Percentiles rank a stretch among this genome's conserved stretches.
phyloP scores from a whole-genome alignment of 2,329 filamentous ascomycete species.

The Ascochyta fabae region DNA sequence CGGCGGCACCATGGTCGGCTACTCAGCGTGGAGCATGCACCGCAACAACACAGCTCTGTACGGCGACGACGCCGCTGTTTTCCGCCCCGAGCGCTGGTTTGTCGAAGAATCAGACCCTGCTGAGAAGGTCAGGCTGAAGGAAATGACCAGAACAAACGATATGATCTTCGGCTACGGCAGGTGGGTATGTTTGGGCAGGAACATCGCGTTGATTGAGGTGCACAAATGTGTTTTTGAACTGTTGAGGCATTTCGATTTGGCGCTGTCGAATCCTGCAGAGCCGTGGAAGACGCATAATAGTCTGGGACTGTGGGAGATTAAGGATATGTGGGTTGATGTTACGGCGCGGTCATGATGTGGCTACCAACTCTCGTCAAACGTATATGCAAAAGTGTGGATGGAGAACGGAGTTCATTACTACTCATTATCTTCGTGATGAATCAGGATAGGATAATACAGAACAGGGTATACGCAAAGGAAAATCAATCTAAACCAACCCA shows the following conservation, averaged over 20 bases:
- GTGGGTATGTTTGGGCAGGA: slow-evolving; percentile 44
- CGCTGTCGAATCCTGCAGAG: slow-evolving; percentile 36
- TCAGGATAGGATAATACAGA: not conserved
- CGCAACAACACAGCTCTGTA: slow-evolving; percentile 40
- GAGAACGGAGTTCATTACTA: not conserved
- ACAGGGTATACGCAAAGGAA: slow-evolving; percentile 20
- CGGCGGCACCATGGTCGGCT: slow-evolving; percentile 44
- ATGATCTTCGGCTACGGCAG: slow-evolving; percentile 49
- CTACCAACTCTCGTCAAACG: not conserved
- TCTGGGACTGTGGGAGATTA: slow-evolving; percentile 39
- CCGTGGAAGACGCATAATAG: slow-evolving; percentile 41
- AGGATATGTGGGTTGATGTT: slow-evolving; percentile 44
- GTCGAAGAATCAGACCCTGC: slow-evolving; percentile 26
- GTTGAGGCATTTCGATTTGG: slow-evolving; percentile 42
- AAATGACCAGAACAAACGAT: slow-evolving; percentile 44
- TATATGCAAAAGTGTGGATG: not conserved
- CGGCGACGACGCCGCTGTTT: slow-evolving; percentile 52
- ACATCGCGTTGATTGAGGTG: slow-evolving; percentile 47
- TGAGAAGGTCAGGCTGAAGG: slow-evolving; percentile 33
- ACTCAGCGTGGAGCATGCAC: slow-evolving; percentile 43
- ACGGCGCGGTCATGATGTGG: slow-evolving; percentile 19
- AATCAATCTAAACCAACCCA: slow-evolving; percentile 30
- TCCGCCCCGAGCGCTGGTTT: slow-evolving; percentile 60
- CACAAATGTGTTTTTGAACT: slow-evolving; percentile 53
- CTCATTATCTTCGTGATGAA: not conserved